A percentile compares a stretch with the other conserved stretches of the same genome.
Conservation (phyloP, 2,329 filamentous ascomycete genomes). For the Paramyrothecium sp. region DNA sequence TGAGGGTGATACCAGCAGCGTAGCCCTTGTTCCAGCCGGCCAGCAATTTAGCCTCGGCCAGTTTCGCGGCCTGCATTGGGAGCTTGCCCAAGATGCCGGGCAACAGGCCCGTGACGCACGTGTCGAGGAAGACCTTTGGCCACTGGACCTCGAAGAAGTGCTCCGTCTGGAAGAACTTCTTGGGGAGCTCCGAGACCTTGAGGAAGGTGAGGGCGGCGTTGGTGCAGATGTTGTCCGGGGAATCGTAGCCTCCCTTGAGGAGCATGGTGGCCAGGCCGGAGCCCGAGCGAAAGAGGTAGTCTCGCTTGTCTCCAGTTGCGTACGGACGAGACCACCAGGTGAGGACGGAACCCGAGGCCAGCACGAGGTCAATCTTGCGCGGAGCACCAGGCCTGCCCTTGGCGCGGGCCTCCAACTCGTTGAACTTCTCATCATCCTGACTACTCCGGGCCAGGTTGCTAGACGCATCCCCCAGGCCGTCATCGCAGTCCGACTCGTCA, state of each 20-base stretch:
- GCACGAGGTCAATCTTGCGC: background rate
- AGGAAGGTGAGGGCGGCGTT: background rate
- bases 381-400: background rate
- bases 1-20: background rate
- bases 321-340: background rate
- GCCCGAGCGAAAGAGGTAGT: background rate
- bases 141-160: conserved; percentile 1
- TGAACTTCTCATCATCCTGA: background rate
- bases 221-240: background rate
- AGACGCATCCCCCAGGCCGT: background rate
- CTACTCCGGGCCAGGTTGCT: background rate
- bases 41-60: background rate
- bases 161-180: background rate
- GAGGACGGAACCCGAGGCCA: background rate
- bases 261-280: background rate
- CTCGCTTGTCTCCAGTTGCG: background rate
- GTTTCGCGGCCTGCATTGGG: background rate
- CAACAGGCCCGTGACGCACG: background rate
- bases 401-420: background rate
- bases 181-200: background rate
- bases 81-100: background rate
- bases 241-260: background rate
- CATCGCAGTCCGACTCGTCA: background rate
- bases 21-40: conserved; percentile 1
- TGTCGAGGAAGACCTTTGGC: background rate